Base-by-base conservation (phyloP, 2,329 filamentous ascomycete genomes). In the Achaetomium macrosporum region DNA sequence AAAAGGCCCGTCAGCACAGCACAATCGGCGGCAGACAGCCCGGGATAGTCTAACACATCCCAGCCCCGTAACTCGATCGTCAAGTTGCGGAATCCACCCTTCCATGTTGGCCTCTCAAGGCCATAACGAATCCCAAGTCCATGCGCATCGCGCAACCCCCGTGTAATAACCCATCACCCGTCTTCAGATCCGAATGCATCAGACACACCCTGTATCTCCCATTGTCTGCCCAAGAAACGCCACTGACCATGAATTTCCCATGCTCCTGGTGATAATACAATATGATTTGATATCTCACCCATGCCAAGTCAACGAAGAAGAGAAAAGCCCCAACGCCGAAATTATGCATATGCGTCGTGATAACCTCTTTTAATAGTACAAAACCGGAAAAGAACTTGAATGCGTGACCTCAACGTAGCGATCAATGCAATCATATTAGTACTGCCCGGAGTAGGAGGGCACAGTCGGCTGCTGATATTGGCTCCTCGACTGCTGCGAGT, bases 311-410 rank as follows among this genome's bases (percentile, higher is more conserved):
- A 2, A 30, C 7, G 4, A 12, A 15, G 4, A 42, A 10, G 7
- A 5, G 4, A 35, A 15, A 12, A 45, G 9, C 10, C 40, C n/a
- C n/a, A 53, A 55, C 46, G 42, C 52, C 46, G 33, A 8, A 42
- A 8, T n/a, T 41, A 57, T 55, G 53, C 52, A 53, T 42, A 54
- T 53, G 50, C 47, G 29, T 51, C 41, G 33, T 30, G 12, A 6
- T 12, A 12, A 16, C 20, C 29, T 36, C 2, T 10, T 5, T 8
- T 53, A 45, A 13, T 50, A 47, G 42, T 46, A 50, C 50, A 45
- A 46, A 39, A 31, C 5, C 10, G 12, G 25, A 43, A 39, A 20
- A 6, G 20, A 33, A 43, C 2, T 5, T 5, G 35, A n/a, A 37
- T 6, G 25, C 25, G 25, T 25, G 25, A 25, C 25, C 25, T 25